Percentiles rank a stretch among this genome's conserved stretches.
These are phyloP conservation scores for Irpex rosettiformis DNA, from an alignment of 1,284 basidiomycete species.

Conservation along the genomic window DNA sequence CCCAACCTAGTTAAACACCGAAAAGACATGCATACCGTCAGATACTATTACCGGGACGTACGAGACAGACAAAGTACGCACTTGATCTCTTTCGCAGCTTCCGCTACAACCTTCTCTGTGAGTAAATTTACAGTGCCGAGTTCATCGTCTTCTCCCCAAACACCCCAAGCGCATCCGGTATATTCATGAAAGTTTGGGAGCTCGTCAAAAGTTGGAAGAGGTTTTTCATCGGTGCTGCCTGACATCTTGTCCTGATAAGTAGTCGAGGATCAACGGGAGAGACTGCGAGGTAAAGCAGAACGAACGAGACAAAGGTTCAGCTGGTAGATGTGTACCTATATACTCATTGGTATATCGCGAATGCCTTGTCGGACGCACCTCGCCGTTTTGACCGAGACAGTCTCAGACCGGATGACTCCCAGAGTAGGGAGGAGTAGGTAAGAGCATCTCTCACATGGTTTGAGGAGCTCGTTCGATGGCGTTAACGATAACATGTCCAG, in stretches of 20 bases:
- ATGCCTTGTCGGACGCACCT: too few relatives aligned
- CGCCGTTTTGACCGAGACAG: too few relatives aligned
- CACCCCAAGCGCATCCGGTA: conserved; percentile 65
- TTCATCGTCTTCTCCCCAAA: conserved; percentile 72
- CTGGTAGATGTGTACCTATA: too few relatives aligned
- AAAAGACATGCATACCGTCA: neutral
- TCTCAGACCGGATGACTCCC: too few relatives aligned
- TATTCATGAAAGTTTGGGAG: conserved; percentile 56
- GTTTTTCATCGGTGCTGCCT: neutral
- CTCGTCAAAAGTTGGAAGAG: conserved; percentile 60
- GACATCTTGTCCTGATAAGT: too few relatives aligned
- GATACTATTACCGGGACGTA: conserved; percentile 2
- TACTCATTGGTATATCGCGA: too few relatives aligned
- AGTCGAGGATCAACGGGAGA: too few relatives aligned
- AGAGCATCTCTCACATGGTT: too few relatives aligned
- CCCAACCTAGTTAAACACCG: neutral
- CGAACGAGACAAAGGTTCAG: neutral
- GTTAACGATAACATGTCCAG: too few relatives aligned
- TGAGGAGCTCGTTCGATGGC: too few relatives aligned
- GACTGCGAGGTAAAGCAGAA: too few relatives aligned
- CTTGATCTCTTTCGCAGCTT: conserved; percentile 61
- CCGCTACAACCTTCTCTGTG: conserved; percentile 59
- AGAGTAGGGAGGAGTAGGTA: too few relatives aligned
- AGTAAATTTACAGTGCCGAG: conserved; percentile 71
- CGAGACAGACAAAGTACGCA: conserved; percentile 26